Percentiles rank a stretch among this genome's conserved stretches.
These are phyloP conservation scores for Gypsophila paniculata DNA, from an alignment of 179 eudicot genomes.

Conservation along the genomic window DNA sequence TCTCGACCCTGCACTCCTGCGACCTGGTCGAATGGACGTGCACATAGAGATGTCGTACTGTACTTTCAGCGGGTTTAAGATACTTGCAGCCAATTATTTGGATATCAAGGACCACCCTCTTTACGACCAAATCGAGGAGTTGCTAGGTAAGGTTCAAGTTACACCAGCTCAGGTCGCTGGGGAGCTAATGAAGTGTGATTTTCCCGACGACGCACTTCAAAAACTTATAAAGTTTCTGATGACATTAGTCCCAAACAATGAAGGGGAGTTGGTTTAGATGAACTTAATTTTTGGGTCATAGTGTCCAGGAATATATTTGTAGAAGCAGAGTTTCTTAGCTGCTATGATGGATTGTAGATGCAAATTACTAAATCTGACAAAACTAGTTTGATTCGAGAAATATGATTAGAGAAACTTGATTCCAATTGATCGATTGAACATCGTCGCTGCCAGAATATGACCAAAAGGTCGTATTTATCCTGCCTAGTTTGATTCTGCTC, in stretches of 20 bases:
- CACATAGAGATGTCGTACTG: conserved; percentile 41
- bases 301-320: too few species aligned
- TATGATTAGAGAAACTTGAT: too few species aligned
- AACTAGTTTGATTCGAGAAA: too few species aligned
- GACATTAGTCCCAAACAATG: not conserved
- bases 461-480: too few species aligned
- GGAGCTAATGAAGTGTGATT: conserved; percentile 38
- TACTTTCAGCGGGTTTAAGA: conserved; percentile 29
- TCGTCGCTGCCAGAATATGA: too few species aligned
- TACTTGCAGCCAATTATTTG: conserved; percentile 35
- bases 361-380: too few species aligned
- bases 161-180: conserved; percentile 44
- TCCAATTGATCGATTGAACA: too few species aligned
- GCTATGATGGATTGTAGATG: too few species aligned
- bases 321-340: too few species aligned
- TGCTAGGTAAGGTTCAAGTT: conserved; percentile 23
- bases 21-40: conserved; percentile 44
- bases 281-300: too few species aligned
- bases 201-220: conserved; percentile 25
- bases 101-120: conserved; percentile 28
- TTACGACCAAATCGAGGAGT: conserved; percentile 18
- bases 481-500: too few species aligned
- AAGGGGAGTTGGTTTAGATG: too few species aligned
- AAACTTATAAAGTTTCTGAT: conserved; percentile 20
- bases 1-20: conserved; percentile 39